Base-by-base conservation (phyloP, 176 grass and related monocot genomes). In the Musa beccarii region DNA sequence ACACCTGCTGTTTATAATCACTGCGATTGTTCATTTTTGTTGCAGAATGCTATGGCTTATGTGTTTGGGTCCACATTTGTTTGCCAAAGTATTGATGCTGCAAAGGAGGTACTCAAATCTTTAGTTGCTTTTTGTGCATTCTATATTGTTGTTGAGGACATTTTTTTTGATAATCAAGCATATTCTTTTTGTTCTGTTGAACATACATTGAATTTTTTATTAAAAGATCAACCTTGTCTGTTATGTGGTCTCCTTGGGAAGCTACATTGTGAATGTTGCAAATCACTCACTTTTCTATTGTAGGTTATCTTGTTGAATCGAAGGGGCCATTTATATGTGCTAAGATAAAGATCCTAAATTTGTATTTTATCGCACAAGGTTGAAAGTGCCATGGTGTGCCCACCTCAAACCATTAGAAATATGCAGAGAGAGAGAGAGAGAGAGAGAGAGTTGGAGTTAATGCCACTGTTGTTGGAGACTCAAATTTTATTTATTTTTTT, bases 61-160 rank as follows among this genome's bases (percentile, higher is more conserved):
- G 86, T 89, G 52, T 99, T 99, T 77, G 95, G 95, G 70, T 91
- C 90, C 34, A 87, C 95, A 81, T 99, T 99, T 89, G 90, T 99
- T 52, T 99, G 95, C 73, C 76, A 61, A 80, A 87, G 85, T 84
- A 89, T 68, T 68, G 84, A 94, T 76, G 81, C 84, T 20, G 95
- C 95, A 76, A 99, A 99, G 68, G 88, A 99, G 86, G 95, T 99
- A 87, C 21, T 23, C 16, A 8, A 17, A 16, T 64, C 29, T 13
- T 79, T 76, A 75, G 43, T 75, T 53, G 49, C 10, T 43, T 29
- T 77, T 65, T 52, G 76, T 49, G 15, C 8, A 10, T 53, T 21
- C 19, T 72, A 21, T 22, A 11, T 72, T 72, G 3, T 72, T 21
- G n/a, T 1, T 19, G 20, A 54, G 19, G 49, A 54, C 50, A 14